A percentile compares a stretch with the other conserved stretches of the same genome.
These are phyloP conservation scores for Secale cereale DNA, from an alignment of 176 grass and related monocot species.

Conservation along the genomic window DNA sequence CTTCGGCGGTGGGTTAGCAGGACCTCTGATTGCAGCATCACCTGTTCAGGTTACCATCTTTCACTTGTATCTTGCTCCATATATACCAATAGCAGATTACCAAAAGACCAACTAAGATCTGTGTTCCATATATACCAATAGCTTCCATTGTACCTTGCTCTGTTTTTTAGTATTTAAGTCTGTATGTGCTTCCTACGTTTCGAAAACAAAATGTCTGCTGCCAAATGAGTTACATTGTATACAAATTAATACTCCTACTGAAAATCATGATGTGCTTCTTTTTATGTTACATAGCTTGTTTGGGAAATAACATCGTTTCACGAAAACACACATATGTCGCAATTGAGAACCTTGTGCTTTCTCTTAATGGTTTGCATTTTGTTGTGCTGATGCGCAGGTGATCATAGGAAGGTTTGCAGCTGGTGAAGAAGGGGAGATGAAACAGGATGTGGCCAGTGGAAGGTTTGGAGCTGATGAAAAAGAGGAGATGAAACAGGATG, in stretches of 20 bases:
- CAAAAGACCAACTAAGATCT: background rate
- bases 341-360: background rate
- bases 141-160: background rate
- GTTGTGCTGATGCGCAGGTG: conserved; percentile 33
- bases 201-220: too few species aligned
- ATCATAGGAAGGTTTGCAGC: conserved; percentile 60
- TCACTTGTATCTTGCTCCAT: background rate
- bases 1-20: conserved; percentile 57
- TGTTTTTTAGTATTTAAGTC: too few species aligned
- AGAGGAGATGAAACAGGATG: conserved; percentile 22
- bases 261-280: background rate
- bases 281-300: background rate
- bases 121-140: background rate
- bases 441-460: conserved; percentile 36
- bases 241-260: background rate
- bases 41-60: conserved; percentile 51
- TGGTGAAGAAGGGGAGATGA: conserved; percentile 36
- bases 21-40: conserved; percentile 53
- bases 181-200: too few species aligned
- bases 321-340: background rate
- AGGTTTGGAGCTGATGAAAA: conserved; percentile 46
- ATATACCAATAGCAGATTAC: too few species aligned
- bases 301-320: background rate
- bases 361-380: conserved; percentile 1
- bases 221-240: background rate